Evolutionary conservation across 805 yeast genomes (phyloP), one percentile per base, ranked within the genome.

Genomic region (Candida dajiaensis): DNA sequence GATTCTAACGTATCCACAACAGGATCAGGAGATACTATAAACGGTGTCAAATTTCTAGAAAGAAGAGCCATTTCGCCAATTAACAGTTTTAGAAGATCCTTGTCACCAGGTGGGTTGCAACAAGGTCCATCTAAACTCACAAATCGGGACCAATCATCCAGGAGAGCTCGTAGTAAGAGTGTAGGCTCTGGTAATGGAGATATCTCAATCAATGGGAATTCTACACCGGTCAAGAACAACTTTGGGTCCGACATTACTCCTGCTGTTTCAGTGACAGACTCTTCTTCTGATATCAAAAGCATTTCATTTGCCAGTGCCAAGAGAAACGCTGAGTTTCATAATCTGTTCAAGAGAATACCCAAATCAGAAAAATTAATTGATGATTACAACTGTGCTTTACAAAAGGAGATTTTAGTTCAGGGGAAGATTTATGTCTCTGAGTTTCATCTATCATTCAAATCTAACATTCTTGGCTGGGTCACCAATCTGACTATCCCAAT

Each of bases 381-480:
- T 58, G 97, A 89, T 56, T 90, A 83, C 59, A 78, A 87, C 23
- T 94, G 97, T 71, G 97, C 97, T 0, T 68, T 90, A 42, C 85
- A 90, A 52, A 74, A 88, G 52, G 99, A 92, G 53, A 87, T 89
- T 43, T 70, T 90, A 31, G 69, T 89, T 15, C 97, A 94, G 56
- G 99, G 99, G 7, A 73, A 94, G 44, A 59, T 94, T 45, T 94
- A 86, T 61, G 73, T 94, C 12, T 79, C 95, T 26, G 90, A 86
- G 52, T 73, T 76, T 42, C 80, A 82, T 58, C 62, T 92, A 6
- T 87, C 96, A 57, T 94, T 94, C 72, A 84, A 89, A 58, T 85
- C 97, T 6, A 85, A 84, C 55, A 73, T 94, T 39, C 69, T 92
- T 37, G 97, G 96, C 2, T 89, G 97, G 96, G 85, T 89, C 8